Evolutionary conservation across 2,329 filamentous ascomycete genomes (phyloP), one percentile per base, ranked within the genome.

Genomic region (Dryadomyces quercivorus): DNA sequence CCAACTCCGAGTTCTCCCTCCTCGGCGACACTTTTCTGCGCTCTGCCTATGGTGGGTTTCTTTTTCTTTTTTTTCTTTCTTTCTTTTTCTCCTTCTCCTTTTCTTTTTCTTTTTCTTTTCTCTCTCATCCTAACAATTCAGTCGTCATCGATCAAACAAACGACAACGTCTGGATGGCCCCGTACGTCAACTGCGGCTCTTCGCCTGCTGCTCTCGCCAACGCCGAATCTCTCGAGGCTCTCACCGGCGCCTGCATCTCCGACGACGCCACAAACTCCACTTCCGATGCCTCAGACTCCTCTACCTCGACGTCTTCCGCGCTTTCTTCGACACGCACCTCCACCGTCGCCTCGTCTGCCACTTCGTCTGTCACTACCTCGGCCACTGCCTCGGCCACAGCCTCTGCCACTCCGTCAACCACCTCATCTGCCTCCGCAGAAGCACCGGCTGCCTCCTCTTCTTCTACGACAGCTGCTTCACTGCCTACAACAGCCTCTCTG

Each of bases 11-110:
- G 31, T 78, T 77, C 59, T 69, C 69, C 45, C 64, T 81, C n/a
- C 68, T 81, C n/a, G 78, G 78, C 12, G 78, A 80, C 60, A 78
- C 77, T 1, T 78, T 82, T 63, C 58, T 81, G 59, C 72, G 78
- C 9, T 78, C 75, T 12, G 76, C 75, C 21, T 80, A 79, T 59
- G 68, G 73, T 76, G 56, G 31, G 52, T 49, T 44, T 43, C 31
- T 22, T 9, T 16, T 31, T 36, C 22, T 42, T 50, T 51, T 44
- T 9, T 10, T 20, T 31, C 26, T n/a, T 9, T 22, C 5, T 22
- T 53, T 40, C 20, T 51, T 51, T 44, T 9, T 10, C n/a, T 31
- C 26, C 15, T 9, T 22, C 5, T 22, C 51, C 20, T 51, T 49
- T 44, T 43, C 31, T 22, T 9, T 16, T 31, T 36, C 22, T 42